phyloP scores from a whole-genome alignment of 805 yeast genomes.

The Metschnikowia hibisci region DNA sequence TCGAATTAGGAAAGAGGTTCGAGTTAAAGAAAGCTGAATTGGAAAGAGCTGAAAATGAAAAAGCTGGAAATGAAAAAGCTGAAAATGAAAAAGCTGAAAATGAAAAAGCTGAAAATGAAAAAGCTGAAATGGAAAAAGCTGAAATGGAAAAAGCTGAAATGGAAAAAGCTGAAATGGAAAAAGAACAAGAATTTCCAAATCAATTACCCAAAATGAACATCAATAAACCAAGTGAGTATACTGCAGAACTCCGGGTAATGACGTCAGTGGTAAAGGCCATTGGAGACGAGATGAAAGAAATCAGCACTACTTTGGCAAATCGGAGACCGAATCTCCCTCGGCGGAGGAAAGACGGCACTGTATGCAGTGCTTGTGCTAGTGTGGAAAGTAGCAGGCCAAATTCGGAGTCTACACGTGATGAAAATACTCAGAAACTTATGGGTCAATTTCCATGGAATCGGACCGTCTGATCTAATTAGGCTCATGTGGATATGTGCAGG shows the following conservation, averaged over 20 bases:
- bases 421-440: slow-evolving; percentile 13
- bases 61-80: too few relatives aligned
- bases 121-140: too few relatives aligned
- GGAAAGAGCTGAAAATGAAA: too few relatives aligned
- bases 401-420: slow-evolving; percentile 13
- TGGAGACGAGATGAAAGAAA: slow-evolving; percentile 5
- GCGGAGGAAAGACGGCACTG: not conserved
- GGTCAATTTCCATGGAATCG: slow-evolving; percentile 16
- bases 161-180: too few relatives aligned
- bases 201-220: too few relatives aligned
- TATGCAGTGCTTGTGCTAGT: slow-evolving; percentile 6
- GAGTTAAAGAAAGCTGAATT: too few relatives aligned
- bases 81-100: too few relatives aligned
- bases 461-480: slow-evolving; percentile 6
- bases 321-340: not conserved
- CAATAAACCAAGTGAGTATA: not conserved
- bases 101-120: too few relatives aligned
- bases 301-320: slow-evolving; percentile 3
- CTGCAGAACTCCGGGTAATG: not conserved
- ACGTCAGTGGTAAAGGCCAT: slow-evolving; percentile 2
- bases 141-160: too few relatives aligned
- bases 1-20: too few relatives aligned
- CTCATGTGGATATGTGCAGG: too few relatives aligned
- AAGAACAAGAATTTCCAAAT: too few relatives aligned
- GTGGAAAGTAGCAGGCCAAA: slow-evolving; percentile 9